phyloP scores from a whole-genome alignment of 164 flowering plant species.

The Dillenia suffruticosa region DNA sequence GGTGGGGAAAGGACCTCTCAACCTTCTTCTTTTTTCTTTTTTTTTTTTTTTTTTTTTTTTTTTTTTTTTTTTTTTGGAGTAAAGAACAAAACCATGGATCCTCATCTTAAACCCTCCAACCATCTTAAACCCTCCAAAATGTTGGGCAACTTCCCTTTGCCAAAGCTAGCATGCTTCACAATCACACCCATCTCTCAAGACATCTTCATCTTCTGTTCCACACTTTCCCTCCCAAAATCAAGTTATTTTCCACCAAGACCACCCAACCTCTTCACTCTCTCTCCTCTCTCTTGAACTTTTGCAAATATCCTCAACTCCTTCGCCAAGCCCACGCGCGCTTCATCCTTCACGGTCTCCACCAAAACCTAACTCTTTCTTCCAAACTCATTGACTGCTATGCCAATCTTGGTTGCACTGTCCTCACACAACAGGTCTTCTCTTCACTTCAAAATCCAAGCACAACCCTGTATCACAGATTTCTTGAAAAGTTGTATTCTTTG shows the following conservation, averaged over 20 bases:
- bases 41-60: too few relatives aligned
- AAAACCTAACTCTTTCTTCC: constrained; percentile 37
- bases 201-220: background rate
- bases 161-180: too few relatives aligned
- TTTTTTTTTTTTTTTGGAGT: too few relatives aligned
- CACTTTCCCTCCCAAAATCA: constrained; percentile 23
- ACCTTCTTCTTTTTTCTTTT: too few relatives aligned
- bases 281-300: constrained; percentile 37
- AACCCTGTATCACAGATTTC: constrained; percentile 20
- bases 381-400: constrained; percentile 38
- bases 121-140: too few relatives aligned
- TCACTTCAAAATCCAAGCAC: constrained; percentile 23
- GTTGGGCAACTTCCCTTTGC: too few relatives aligned
- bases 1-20: too few relatives aligned
- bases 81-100: too few relatives aligned
- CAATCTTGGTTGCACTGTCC: constrained; percentile 28
- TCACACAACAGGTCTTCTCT: constrained; percentile 23
- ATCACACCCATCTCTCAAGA: constrained; percentile 13
- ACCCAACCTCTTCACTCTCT: constrained; percentile 19
- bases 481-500: constrained; percentile 21
- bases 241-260: constrained; percentile 18
- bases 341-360: constrained; percentile 50
- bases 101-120: too few relatives aligned
- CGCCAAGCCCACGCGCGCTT: constrained; percentile 53
- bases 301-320: constrained; percentile 32